Base-by-base conservation (phyloP, 1,284 basidiomycete species). In the Malassezia sympodialis region DNA sequence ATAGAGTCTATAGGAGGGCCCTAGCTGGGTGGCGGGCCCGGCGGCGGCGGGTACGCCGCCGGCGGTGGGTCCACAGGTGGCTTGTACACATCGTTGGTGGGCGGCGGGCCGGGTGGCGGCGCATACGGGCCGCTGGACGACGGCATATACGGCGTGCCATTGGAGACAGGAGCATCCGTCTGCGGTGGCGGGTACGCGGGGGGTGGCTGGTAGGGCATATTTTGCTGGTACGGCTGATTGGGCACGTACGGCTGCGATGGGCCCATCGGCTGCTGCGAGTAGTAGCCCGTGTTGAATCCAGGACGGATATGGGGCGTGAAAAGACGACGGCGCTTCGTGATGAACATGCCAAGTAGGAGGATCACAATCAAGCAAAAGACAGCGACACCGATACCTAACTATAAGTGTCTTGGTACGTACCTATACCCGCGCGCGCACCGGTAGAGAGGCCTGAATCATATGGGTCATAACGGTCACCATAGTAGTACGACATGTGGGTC, bases 391-490 rank as follows among this genome's bases (percentile, higher is more conserved):
- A 57, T 17, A 45, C 47, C 44, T 48, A 17, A 2, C 3, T 7
- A 15, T 24, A 15, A 37, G 17, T 26, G 3, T 15, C 11, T 46
- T 15, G 3, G 5, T n/a, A 52, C 51, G 39, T 34, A 49, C 53
- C 55, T n/a, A 57, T 52, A 27, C 26, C 55, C 12, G 30, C 37
- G 21, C 55, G 49, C 14, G 12, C 28, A 8, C 49, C 55, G 3
- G 12, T 14, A 7, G 27, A 30, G 5, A 57, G 55, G 19, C 35
- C 15, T 19, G 24, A 23, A 19, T 48, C 43, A 23, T 40, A 11
- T 17, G 23, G 6, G 8, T 42, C 21, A 27, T 24, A 24, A 27
- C 5, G 26, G 12, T 28, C 34, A n/a, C 35, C n/a, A n/a, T 37
- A 21, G 8, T 10, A 30, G 8, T 10, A 30, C 5, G 2, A 2